phyloP scores from a whole-genome alignment of 78 protist genomes.

The Dictyostelium citrinum region DNA sequence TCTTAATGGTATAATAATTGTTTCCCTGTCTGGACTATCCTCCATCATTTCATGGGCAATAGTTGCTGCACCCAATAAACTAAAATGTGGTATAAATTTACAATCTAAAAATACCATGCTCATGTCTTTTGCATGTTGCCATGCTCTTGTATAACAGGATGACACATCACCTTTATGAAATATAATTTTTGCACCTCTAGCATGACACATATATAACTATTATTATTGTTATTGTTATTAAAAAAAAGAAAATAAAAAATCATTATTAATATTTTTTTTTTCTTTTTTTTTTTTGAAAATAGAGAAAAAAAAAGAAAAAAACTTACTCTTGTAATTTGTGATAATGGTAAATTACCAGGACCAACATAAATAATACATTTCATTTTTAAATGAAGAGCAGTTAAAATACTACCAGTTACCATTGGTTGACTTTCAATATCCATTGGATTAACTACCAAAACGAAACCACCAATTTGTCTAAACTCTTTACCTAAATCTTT shows the following conservation, averaged over 20 bases:
- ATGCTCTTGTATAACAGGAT: constrained; percentile 37
- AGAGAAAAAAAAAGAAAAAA: no score
- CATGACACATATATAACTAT: constrained; percentile 62
- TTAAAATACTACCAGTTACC: constrained; percentile 40
- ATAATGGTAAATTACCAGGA: constrained; percentile 52
- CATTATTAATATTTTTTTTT: background rate
- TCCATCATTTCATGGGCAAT: constrained; percentile 61
- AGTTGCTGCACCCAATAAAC: constrained; percentile 59
- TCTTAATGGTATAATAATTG: constrained; percentile 52
- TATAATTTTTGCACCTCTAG: constrained; percentile 62
- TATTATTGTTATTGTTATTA: no score
- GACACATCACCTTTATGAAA: constrained; percentile 57
- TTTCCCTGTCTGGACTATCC: constrained; percentile 27
- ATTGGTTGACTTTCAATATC: constrained; percentile 11
- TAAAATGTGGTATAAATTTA: constrained; percentile 33
- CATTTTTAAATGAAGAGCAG: constrained; percentile 60
- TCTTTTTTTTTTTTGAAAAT: background rate
- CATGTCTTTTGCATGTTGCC: constrained; percentile 53
- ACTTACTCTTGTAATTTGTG: constrained; percentile 41
- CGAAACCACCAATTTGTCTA: constrained; percentile 69
- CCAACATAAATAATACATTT: constrained; percentile 65
- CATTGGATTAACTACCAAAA: constrained; percentile 27
- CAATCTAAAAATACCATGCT: constrained; percentile 55
- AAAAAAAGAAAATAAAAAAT: no score
- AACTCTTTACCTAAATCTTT: background rate